Evolutionary conservation across 129 eudicot genomes (phyloP).

Genomic region (Arctium lappa): DNA sequence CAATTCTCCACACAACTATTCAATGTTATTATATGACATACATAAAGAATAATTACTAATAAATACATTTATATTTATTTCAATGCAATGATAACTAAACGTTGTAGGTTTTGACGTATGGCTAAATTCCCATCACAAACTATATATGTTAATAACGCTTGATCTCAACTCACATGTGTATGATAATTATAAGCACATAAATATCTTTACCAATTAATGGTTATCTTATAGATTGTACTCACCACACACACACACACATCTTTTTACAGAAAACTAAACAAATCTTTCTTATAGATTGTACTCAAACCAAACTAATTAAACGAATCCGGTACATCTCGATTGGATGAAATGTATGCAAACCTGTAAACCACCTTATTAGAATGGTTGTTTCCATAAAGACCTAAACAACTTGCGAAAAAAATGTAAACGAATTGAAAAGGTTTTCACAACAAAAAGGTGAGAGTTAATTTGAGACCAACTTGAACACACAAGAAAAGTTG

Average conservation of each 20-base stretch:
- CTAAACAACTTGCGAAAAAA: too few species aligned
- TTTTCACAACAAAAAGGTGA: too few species aligned
- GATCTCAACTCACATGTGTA: background rate
- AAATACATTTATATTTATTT: background rate
- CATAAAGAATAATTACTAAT: background rate
- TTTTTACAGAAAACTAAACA: too few species aligned
- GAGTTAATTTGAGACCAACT: too few species aligned
- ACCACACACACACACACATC: background rate
- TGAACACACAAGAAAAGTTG: background rate
- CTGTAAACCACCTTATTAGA: too few species aligned
- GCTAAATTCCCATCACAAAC: background rate
- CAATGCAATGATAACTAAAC: slow-evolving; percentile 20
- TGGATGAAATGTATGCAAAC: too few species aligned
- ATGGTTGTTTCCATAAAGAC: too few species aligned
- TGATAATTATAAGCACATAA: background rate
- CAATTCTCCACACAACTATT: slow-evolving; percentile 26
- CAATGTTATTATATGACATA: slow-evolving; percentile 8
- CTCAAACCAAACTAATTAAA: too few species aligned
- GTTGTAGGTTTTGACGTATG: slow-evolving; percentile 35
- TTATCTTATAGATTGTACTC: background rate
- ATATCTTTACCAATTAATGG: background rate
- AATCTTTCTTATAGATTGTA: too few species aligned
- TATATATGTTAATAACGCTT: background rate
- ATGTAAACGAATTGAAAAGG: too few species aligned
- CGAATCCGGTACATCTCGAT: too few species aligned